Evolutionary conservation across 2,329 filamentous ascomycete species (phyloP), one percentile per base, ranked within the genome.

Genomic region (Botrytis aclada): DNA sequence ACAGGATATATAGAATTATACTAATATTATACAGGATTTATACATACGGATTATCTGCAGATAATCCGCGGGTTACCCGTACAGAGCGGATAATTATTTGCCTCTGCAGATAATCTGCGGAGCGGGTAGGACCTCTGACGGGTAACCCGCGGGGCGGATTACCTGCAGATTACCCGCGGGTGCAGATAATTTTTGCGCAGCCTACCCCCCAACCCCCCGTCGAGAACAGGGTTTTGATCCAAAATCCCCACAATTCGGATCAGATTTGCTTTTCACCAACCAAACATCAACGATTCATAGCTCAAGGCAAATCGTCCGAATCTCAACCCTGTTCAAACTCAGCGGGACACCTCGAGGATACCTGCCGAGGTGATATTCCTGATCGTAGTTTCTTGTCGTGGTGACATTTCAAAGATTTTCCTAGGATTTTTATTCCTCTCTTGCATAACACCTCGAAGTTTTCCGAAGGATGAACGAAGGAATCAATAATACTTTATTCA

Each of bases 181-280:
- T 37, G 37, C 8, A 7, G 7, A 37, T 37, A 37, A 37, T 37
- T 37, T 37, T 37, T 37, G 37, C 37, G 37, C 37, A 37, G 37
- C 37, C 37, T 37, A 41, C 39, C 29, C 32, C 20, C 62, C 47
- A 39, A 14, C 6, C 45, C 43, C 45, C 34, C 14, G n/a, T 54
- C 39, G 20, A 6, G 14, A 56, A 66, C 47, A 67, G 51, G 64
- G 64, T 39, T 45, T 39, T 34, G 37, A n/a, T 29, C 22, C 47
- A 20, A 29, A 6, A 34, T 10, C 64, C 32, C 64, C 64, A 67
- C 64, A 54, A 67, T 67, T 67, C 64, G 64, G 64, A 32, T n/a
- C 64, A 39, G 45, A 39, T 14, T 39, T 67, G 45, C 8, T 20
- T 54, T 37, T 3, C 45, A 32, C 45, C 45, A 67, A 20, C 45